These are phyloP conservation scores for Cryphonectria radicalis DNA, from an alignment of 2,329 filamentous ascomycete species.

Conservation along the genomic window DNA sequence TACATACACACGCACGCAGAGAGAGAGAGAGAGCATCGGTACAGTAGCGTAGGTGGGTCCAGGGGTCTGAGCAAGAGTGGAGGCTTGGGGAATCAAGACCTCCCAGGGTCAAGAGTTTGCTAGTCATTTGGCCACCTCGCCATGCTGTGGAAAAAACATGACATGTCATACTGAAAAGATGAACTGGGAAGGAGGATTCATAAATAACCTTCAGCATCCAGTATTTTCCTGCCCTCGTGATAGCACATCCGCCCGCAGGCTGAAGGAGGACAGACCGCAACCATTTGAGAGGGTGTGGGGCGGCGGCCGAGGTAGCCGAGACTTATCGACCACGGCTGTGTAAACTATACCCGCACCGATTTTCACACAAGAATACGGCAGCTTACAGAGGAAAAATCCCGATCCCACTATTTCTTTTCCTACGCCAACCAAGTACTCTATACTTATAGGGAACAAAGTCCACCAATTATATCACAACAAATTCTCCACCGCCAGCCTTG, in stretches of 20 bases:
- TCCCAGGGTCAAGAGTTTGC: neutral
- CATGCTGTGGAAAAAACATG: neutral
- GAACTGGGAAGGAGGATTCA: neutral
- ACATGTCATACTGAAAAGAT: neutral
- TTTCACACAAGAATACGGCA: neutral
- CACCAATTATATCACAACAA: neutral
- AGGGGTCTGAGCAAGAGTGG: neutral
- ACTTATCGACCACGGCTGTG: neutral
- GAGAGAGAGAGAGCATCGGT: neutral
- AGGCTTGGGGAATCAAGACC: neutral
- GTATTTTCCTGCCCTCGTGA: no score
- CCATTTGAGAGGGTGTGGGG: neutral
- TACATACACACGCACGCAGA: neutral
- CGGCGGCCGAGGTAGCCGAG: neutral
- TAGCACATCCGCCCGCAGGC: no score
- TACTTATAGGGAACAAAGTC: neutral
- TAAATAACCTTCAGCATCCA: no score
- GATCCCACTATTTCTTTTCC: neutral
- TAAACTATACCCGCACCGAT: neutral
- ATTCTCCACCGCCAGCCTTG: neutral
- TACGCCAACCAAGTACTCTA: neutral
- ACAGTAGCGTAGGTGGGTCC: neutral
- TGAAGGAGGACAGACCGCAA: neutral
- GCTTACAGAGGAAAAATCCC: neutral
- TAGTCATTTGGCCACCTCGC: neutral